These are phyloP conservation scores for Blastosporella zonata DNA, from an alignment of 1,284 basidiomycete genomes.

Conservation along the genomic window DNA sequence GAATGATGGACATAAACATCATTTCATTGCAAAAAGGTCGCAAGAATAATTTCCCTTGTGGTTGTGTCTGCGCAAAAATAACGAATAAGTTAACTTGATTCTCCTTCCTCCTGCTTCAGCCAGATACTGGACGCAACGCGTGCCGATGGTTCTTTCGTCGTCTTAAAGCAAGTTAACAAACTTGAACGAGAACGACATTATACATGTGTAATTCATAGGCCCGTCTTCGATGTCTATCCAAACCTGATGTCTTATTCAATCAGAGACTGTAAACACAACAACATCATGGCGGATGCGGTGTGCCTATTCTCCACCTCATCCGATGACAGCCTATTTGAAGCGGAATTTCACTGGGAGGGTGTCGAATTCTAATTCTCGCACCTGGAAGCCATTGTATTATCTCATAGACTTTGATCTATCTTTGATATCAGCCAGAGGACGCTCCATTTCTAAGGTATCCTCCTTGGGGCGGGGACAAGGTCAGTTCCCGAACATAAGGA, in stretches of 20 bases:
- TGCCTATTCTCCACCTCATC: slow-evolving; percentile 30
- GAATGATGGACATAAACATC: no score
- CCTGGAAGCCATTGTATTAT: slow-evolving; percentile 30
- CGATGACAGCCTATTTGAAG: slow-evolving; percentile 13
- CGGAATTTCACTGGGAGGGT: slow-evolving; percentile 22
- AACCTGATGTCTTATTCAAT: neutral
- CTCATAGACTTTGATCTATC: slow-evolving; percentile 33
- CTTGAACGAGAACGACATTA: slow-evolving; percentile 35
- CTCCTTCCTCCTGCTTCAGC: no score
- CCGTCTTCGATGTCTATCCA: no score
- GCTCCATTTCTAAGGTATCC: neutral
- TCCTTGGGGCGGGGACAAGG: slow-evolving; percentile 28
- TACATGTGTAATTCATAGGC: slow-evolving; percentile 31
- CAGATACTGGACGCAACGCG: slow-evolving; percentile 3
- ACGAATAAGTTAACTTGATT: no score
- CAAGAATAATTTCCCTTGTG: no score
- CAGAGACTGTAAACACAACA: slow-evolving; percentile 38
- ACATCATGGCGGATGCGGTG: slow-evolving; percentile 35
- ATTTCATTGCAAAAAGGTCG: no score
- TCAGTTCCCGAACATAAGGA: slow-evolving; percentile 29
- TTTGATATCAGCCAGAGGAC: slow-evolving; percentile 19
- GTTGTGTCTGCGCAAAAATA: no score
- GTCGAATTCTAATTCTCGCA: slow-evolving; percentile 24
- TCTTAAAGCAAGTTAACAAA: slow-evolving; percentile 20
- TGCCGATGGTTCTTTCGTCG: slow-evolving; percentile 3